phyloP scores from a whole-genome alignment of 805 yeast species.

The Wickerhamomyces tratensis region DNA sequence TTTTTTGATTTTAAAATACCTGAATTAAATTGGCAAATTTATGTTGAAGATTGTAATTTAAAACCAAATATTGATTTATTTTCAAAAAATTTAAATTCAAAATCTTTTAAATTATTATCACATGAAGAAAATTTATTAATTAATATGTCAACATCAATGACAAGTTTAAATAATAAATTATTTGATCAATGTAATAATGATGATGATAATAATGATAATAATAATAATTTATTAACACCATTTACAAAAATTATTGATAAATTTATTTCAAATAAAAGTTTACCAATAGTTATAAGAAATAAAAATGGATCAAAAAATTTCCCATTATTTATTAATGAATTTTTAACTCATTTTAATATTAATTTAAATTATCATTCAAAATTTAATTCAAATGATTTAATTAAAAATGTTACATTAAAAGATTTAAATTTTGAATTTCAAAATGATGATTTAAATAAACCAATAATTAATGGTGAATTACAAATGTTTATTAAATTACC shows the following conservation, averaged over 20 bases:
- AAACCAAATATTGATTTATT: conserved; percentile 21
- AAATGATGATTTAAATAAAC: conserved; percentile 21
- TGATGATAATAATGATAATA: background rate
- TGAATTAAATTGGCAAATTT: conserved; percentile 24
- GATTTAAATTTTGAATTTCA: conserved; percentile 25
- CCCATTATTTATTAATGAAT: conserved; percentile 13
- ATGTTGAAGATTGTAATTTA: conserved; percentile 26
- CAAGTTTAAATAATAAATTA: conserved; percentile 2
- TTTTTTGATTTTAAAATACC: conserved; percentile 22
- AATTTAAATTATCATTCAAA: conserved; percentile 9
- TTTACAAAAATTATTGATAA: conserved; percentile 6
- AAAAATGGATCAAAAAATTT: conserved; percentile 11
- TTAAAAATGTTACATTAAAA: conserved; percentile 28
- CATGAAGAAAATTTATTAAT: conserved; percentile 4
- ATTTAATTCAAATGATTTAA: conserved; percentile 8
- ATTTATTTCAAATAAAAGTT: conserved; percentile 7
- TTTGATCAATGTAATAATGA: conserved; percentile 1
- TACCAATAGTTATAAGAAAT: conserved; percentile 13
- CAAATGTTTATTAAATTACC: conserved; percentile 23
- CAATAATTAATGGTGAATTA: conserved; percentile 30
- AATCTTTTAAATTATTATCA: conserved; percentile 8
- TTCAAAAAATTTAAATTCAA: conserved; percentile 3
- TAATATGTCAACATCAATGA: conserved; percentile 4
- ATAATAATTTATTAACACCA: conserved; percentile 5
- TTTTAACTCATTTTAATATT: conserved; percentile 7